A percentile compares a stretch with the other conserved stretches of the same genome.
phyloP scores from a whole-genome alignment of 2,329 filamentous ascomycete genomes.

The Chlorencoelia australis region DNA sequence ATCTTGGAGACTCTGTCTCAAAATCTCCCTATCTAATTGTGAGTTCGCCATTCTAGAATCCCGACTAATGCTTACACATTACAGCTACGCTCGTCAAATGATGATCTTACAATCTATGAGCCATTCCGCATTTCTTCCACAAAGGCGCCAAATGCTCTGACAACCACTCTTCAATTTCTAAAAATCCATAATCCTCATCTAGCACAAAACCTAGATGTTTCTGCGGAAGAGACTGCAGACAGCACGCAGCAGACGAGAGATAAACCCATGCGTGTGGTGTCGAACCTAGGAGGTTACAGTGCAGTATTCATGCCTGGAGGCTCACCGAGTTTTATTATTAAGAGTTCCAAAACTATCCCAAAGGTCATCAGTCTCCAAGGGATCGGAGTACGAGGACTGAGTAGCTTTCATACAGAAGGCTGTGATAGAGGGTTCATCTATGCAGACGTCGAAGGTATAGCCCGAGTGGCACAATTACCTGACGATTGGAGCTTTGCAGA shows the following conservation, averaged over 20 bases:
- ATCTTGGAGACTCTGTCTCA: slow-evolving; percentile 66
- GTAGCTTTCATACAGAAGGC: slow-evolving; percentile 63
- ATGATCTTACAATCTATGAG: slow-evolving; percentile 82
- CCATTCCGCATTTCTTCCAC: slow-evolving; percentile 48
- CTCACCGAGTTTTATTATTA: slow-evolving; percentile 74
- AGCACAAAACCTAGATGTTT: slow-evolving; percentile 44
- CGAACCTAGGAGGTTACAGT: slow-evolving; percentile 66
- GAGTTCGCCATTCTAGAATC: slow-evolving; percentile 28
- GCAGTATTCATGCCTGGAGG: slow-evolving; percentile 73
- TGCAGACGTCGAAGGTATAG: slow-evolving; percentile 60
- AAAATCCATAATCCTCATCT: slow-evolving; percentile 63
- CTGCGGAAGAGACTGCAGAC: slow-evolving; percentile 38
- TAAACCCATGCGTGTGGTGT: slow-evolving; percentile 34
- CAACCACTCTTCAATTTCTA: slow-evolving; percentile 55
- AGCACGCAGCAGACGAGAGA: slow-evolving; percentile 34
- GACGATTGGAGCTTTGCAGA: slow-evolving; percentile 57
- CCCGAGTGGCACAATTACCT: slow-evolving; percentile 66
- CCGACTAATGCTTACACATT: slow-evolving; percentile 6
- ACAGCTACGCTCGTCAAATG: slow-evolving; percentile 64
- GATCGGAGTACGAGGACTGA: slow-evolving; percentile 58
- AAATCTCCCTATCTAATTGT: slow-evolving; percentile 75
- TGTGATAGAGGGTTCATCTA: slow-evolving; percentile 80
- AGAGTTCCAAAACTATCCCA: slow-evolving; percentile 67
- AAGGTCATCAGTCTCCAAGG: slow-evolving; percentile 66
- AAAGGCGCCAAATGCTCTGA: slow-evolving; percentile 12